Base-by-base conservation (phyloP, 352 stramenopile species). In the Phytophthora nicotianae region DNA sequence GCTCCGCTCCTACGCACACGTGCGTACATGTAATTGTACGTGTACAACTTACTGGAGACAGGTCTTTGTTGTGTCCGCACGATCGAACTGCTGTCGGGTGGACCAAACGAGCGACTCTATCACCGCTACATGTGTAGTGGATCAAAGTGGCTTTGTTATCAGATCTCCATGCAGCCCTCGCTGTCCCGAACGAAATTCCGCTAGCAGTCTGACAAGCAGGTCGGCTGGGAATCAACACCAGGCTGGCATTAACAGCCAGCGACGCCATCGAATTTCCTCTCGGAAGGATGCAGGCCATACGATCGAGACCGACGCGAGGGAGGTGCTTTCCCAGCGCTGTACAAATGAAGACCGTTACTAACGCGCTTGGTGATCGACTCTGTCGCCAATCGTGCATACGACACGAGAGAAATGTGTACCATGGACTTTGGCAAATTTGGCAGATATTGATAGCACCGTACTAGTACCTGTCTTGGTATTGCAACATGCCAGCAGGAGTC, bases 121-220 rank as follows among this genome's bases (percentile, higher is more conserved):
- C 32, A 38, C 32, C 13, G 32, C 32, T 38, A 38, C 32, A 38
- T 38, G 32, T n/a, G 29, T 13, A 9, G 29, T 10, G 29, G 13
- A 35, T 5, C 16, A 51, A 13, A n/a, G 40, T 66, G 58, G 42
- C 50, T 50, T 60, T 50, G 41, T 43, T 65, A 42, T 65, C 29
- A 59, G 26, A 32, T 50, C 53, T 55, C 27, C 8, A 19, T 20
- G 19, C 2, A 40, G 23, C 5, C 9, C 38, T 37, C 23, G 29
- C 47, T 19, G 40, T 19, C 38, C 33, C 61, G 61, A 68, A 68
- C 26, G 61, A 64, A 68, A 68, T 68, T 64, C 17, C 4, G 23
- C 56, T 29, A 37, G 16, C 19, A 35, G 40, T 9, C 9, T 35
- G 32, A 17, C 10, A 21, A 20, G 46, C 46, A 54, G 47, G 21